These are phyloP conservation scores for Epichloe festucae DNA, from an alignment of 2,329 filamentous ascomycete genomes.

Conservation along the genomic window DNA sequence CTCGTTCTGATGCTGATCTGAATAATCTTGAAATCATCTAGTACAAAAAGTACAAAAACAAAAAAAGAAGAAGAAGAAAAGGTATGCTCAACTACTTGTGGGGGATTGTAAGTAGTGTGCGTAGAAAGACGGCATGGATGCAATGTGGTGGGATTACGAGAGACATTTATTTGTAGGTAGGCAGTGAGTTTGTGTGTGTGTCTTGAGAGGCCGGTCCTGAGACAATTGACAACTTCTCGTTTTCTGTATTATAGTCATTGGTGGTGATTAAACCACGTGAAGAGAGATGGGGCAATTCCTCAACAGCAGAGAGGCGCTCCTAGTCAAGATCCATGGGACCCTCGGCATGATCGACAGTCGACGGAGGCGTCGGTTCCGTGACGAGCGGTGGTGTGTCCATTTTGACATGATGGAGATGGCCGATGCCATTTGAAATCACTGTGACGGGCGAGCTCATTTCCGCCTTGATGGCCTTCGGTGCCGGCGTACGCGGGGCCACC, in stretches of 20 bases:
- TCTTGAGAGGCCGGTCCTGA: too few relatives aligned
- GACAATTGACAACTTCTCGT: too few relatives aligned
- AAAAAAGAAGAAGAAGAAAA: too few relatives aligned
- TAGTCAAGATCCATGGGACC: constrained; percentile 28
- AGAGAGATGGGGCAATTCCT: not conserved
- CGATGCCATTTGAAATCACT: constrained; percentile 9
- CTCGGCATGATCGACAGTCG: constrained; percentile 26
- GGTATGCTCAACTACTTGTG: too few relatives aligned
- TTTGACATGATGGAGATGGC: constrained; percentile 15
- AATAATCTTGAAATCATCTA: not conserved
- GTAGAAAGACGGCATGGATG: too few relatives aligned
- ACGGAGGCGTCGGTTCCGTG: constrained; percentile 27
- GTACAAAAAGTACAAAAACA: not conserved
- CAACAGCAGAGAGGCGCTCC: not conserved
- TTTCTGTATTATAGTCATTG: too few relatives aligned
- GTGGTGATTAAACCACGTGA: too few relatives aligned
- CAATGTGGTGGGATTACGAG: too few relatives aligned
- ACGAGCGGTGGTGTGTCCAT: constrained; percentile 16
- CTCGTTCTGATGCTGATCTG: not conserved
- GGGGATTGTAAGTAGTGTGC: too few relatives aligned
- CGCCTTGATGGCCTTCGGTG: constrained; percentile 10
- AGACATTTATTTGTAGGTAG: too few relatives aligned
- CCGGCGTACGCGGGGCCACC: constrained; percentile 6
- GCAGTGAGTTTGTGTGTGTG: too few relatives aligned
- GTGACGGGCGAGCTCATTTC: constrained; percentile 15